Conservation (phyloP, 257 asterid species). For the Solanum appendiculatum region DNA sequence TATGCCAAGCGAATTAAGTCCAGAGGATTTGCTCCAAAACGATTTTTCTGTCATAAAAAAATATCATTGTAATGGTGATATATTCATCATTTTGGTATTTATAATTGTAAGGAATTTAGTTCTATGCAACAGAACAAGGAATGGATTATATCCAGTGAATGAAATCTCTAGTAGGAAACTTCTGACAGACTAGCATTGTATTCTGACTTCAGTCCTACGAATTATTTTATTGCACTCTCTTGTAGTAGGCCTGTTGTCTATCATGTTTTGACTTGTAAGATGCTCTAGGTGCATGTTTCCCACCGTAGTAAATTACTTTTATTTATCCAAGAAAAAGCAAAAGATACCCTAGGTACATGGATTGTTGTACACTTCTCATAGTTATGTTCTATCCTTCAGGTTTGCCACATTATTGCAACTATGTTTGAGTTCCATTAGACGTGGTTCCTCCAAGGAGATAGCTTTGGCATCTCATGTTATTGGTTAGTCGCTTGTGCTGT, state of each 20-base stretch:
- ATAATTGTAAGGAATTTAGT: neutral
- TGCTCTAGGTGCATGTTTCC: neutral
- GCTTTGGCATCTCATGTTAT: constrained; percentile 78
- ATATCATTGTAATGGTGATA: neutral
- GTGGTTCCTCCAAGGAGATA: constrained; percentile 86
- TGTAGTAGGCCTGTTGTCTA: neutral
- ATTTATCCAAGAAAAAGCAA: neutral
- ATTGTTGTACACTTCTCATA: neutral
- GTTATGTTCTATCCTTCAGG: constrained; percentile 27
- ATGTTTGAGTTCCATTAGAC: constrained; percentile 69
- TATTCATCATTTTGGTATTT: neutral
- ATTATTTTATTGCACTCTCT: neutral
- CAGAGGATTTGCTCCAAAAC: neutral
- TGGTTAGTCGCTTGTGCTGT: constrained; percentile 33
- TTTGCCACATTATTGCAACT: constrained; percentile 79
- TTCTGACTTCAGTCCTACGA: neutral
- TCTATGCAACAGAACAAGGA: neutral
- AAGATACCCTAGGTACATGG: neutral
- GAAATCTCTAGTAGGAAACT: neutral
- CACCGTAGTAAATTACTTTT: neutral
- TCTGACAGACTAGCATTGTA: neutral
- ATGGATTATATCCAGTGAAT: neutral
- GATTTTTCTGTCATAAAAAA: neutral
- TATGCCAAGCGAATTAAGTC: neutral
- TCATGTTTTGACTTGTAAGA: neutral